Percentiles rank a stretch among this genome's conserved stretches.
Conservation (phyloP, 2,329 filamentous ascomycete genomes). For the Coniochaeta ligniaria region DNA sequence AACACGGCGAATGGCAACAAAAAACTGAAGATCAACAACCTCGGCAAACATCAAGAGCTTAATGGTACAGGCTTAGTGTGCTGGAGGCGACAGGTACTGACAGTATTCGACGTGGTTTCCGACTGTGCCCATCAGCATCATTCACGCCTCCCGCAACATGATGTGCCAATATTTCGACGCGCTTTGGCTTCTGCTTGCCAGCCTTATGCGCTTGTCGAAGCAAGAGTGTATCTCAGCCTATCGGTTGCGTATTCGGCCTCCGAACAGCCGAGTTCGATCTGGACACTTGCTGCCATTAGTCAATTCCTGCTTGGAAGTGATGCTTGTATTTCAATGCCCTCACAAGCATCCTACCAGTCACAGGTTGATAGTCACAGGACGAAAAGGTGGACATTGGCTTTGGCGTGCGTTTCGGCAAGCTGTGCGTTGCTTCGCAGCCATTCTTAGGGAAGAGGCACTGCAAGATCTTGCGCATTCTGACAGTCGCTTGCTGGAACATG, state of each 20-base stretch:
- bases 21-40: background rate
- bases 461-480: background rate
- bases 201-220: too few relatives aligned
- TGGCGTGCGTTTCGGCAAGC: background rate
- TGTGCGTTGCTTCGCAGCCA: background rate
- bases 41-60: background rate
- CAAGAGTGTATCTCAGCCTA: too few relatives aligned
- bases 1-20: background rate
- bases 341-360: background rate
- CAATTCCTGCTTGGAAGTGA: background rate
- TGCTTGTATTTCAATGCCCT: background rate
- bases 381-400: background rate
- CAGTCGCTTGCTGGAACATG: background rate
- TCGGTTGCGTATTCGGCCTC: too few relatives aligned
- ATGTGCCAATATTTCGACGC: too few relatives aligned
- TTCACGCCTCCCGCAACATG: too few relatives aligned
- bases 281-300: background rate
- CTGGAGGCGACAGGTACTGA: too few relatives aligned
- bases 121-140: too few relatives aligned
- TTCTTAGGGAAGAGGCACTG: background rate
- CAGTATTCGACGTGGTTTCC: background rate
- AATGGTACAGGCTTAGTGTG: too few relatives aligned
- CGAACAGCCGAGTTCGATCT: background rate
- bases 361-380: background rate
- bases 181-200: too few relatives aligned